Conservation (phyloP, 495 filamentous ascomycete species). For the Haplographium delicatum region DNA sequence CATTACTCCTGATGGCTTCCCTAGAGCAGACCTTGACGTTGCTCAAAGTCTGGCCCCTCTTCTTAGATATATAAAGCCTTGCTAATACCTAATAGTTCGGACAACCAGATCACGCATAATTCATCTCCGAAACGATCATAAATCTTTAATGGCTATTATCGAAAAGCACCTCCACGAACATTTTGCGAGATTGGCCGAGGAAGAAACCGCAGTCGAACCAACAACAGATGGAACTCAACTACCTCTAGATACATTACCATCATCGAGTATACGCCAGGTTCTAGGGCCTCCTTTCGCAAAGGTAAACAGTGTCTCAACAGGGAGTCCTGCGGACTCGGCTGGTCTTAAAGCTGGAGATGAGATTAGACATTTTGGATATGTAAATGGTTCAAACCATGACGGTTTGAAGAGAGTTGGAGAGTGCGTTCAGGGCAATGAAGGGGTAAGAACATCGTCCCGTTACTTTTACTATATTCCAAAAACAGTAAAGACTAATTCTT, state of each 20-base stretch:
- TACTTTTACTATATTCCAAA: background rate
- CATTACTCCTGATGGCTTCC: slow-evolving; percentile 88
- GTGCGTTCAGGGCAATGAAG: slow-evolving; percentile 81
- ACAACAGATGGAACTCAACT: background rate
- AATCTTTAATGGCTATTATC: slow-evolving; percentile 74
- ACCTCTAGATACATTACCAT: slow-evolving; percentile 28
- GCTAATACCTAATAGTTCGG: slow-evolving; percentile 54
- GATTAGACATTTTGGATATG: slow-evolving; percentile 77
- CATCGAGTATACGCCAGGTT: slow-evolving; percentile 26
- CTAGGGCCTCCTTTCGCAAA: slow-evolving; percentile 77
- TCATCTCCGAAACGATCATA: slow-evolving; percentile 86
- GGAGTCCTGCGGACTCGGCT: slow-evolving; percentile 78
- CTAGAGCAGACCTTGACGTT: slow-evolving; percentile 89
- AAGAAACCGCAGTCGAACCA: slow-evolving; percentile 9
- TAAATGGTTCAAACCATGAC: slow-evolving; percentile 79
- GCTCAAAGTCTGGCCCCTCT: slow-evolving; percentile 64
- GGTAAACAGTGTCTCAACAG: slow-evolving; percentile 74
- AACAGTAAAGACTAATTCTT: slow-evolving; percentile 12
- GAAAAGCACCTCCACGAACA: slow-evolving; percentile 81
- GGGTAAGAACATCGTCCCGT: slow-evolving; percentile 52
- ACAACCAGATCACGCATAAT: slow-evolving; percentile 89
- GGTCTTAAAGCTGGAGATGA: slow-evolving; percentile 80
- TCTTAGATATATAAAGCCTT: background rate
- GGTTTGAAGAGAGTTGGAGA: slow-evolving; percentile 78
- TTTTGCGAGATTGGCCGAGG: slow-evolving; percentile 43